phyloP scores from a whole-genome alignment of 2,329 filamentous ascomycete genomes.

The Beauveria medogensis region DNA sequence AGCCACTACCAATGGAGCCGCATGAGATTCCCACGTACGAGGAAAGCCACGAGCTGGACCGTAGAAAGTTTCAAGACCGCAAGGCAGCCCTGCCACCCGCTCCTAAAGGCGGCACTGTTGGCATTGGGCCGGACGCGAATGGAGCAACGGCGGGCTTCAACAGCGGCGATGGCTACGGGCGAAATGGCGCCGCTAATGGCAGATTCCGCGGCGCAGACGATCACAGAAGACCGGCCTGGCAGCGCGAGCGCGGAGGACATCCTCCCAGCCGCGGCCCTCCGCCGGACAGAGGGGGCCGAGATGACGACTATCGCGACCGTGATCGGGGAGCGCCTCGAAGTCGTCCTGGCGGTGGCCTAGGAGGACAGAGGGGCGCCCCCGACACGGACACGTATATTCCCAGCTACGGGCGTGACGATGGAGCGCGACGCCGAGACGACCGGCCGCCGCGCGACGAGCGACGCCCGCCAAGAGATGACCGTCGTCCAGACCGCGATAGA shows the following conservation, averaged over 20 bases:
- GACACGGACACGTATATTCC: conserved; percentile 46
- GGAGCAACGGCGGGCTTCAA: conserved; percentile 39
- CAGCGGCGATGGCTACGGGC: conserved; percentile 41
- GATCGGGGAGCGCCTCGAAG: conserved; percentile 29
- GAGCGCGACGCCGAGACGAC: conserved; percentile 20
- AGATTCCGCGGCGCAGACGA: conserved; percentile 36
- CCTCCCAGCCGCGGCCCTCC: conserved; percentile 20
- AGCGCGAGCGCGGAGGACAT: conserved; percentile 42
- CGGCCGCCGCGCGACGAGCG: conserved; percentile 15
- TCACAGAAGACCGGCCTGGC: conserved; percentile 46
- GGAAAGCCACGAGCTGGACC: conserved; percentile 93
- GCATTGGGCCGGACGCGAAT: conserved; percentile 55
- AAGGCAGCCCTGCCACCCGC: conserved; percentile 80
- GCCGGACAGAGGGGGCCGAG: conserved; percentile 36
- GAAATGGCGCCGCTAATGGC: conserved; percentile 28
- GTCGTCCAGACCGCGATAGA: conserved; percentile 22
- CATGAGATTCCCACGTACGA: conserved; percentile 86
- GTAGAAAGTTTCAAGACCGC: conserved; percentile 81
- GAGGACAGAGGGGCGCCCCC: conserved; percentile 21
- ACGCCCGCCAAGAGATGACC: conserved; percentile 17
- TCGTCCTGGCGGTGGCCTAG: conserved; percentile 22
- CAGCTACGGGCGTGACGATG: conserved; percentile 32
- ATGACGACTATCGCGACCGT: conserved; percentile 27
- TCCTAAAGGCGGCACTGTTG: conserved; percentile 84
- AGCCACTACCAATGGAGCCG: conserved; percentile 70